These are phyloP conservation scores for Grammothele lineata DNA, from an alignment of 768 basidiomycete species.

Conservation along the genomic window DNA sequence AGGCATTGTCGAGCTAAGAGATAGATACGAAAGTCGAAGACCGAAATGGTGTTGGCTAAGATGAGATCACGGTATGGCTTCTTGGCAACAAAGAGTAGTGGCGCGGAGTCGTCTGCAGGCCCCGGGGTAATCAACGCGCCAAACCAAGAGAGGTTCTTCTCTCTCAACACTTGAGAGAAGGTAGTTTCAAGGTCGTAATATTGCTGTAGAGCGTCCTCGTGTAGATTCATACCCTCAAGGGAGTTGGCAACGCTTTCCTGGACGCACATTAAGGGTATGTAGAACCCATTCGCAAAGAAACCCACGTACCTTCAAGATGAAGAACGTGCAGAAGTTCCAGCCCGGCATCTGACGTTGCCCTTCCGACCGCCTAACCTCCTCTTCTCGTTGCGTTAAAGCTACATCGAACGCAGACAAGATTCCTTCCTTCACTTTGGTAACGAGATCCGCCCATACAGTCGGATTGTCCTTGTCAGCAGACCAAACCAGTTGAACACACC, in stretches of 20 bases:
- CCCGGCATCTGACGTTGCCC: conserved; percentile 89
- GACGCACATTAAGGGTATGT: not conserved
- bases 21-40: conserved; percentile 92
- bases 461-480: conserved; percentile 68
- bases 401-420: conserved; percentile 80
- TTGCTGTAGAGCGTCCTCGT: conserved; percentile 83
- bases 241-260: conserved; percentile 94
- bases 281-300: not conserved
- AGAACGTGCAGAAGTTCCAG: conserved; percentile 99
- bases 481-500: conserved; percentile 83
- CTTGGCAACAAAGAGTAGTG: conserved; percentile 71
- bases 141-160: conserved; percentile 90
- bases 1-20: conserved; percentile 82
- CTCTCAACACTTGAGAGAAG: conserved; percentile 70
- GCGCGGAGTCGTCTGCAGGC: conserved; percentile 71
- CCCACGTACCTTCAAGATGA: conserved; percentile 78
- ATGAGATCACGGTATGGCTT: conserved; percentile 91
- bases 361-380: conserved; percentile 88
- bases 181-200: conserved; percentile 90
- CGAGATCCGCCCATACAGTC: conserved; percentile 81
- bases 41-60: conserved; percentile 82
- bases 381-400: conserved; percentile 74
- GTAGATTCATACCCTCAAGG: conserved; percentile 84
- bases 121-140: conserved; percentile 72
- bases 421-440: conserved; percentile 87